Evolutionary conservation across 495 filamentous ascomycete genomes (phyloP), one percentile per base, ranked within the genome.

Genomic region (Xylaria cubensis): DNA sequence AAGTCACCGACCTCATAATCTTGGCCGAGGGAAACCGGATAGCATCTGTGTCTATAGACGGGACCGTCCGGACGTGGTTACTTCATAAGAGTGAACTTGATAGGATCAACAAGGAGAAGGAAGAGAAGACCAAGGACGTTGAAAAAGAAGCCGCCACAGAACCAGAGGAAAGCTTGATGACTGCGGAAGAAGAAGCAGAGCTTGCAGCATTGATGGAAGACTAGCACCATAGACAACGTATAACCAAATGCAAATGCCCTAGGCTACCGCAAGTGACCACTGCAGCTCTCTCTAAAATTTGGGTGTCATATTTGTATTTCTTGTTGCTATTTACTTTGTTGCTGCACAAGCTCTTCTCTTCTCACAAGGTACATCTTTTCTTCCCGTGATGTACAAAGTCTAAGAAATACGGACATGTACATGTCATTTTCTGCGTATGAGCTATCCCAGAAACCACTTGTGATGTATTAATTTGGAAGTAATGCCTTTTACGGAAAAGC

Each of bases 1-100:
- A 98, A 77, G 92, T 99, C 36, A 97, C 92, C 5, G 93, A 91
- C 48, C 80, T 98, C 48, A 84, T 90, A 2, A 76, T 97, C 48
- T 75, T 94, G 12, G 87, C 85, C 19, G 83, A 79, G 29, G 80
- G 82, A 2, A 81, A 80, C 58, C 88, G 83, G 53, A 83, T 96
- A 36, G 90, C 92, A 46, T 97, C 94, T 77, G 93, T 93, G 42
- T 88, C 91, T 29, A 97, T 97, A 73, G 96, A 99, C 84, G 92
- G 89, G 0, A 98, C 96, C 4, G 83, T 98, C 46, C 88, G 96
- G 74, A 88, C 85, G 48, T 99, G 96, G 96, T 86, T 88, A 12
- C 80, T 98, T 66, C 84, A 84, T 51, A 88, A 86, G 63, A 80
- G 82, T 48, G 92, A 91, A 10, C 81, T 99, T 39, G 86, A 88